Conservation (phyloP, 78 protist genomes). For the slime mould (Dictyostelium discoideum) region DNA sequence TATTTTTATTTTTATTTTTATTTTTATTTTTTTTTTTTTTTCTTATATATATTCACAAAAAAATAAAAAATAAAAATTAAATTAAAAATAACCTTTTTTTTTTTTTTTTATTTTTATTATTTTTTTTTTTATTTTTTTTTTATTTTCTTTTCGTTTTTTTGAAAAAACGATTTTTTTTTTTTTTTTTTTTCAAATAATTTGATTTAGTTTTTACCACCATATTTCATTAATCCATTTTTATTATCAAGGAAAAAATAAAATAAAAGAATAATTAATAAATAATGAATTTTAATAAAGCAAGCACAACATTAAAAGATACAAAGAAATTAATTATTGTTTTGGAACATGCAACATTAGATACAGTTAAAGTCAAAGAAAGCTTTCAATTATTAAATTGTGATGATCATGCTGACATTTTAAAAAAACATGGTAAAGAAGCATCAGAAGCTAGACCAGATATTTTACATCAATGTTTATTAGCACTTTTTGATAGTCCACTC, state of each 20-base stretch:
- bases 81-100: too few relatives aligned
- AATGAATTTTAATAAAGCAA: conserved; percentile 1
- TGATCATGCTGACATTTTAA: conserved; percentile 91
- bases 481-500: conserved; percentile 97
- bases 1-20: too few relatives aligned
- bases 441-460: conserved; percentile 98
- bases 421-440: conserved; percentile 84
- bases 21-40: too few relatives aligned
- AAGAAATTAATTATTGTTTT: conserved; percentile 83
- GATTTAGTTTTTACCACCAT: too few relatives aligned
- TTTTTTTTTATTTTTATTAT: too few relatives aligned
- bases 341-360: conserved; percentile 94
- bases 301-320: background rate
- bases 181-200: too few relatives aligned
- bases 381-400: conserved; percentile 95
- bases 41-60: too few relatives aligned
- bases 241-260: background rate
- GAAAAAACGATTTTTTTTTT: too few relatives aligned
- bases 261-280: background rate
- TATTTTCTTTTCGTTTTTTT: too few relatives aligned
- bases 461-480: conserved; percentile 96
- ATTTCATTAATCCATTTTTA: background rate
- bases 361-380: conserved; percentile 88
- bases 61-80: too few relatives aligned
- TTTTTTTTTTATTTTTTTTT: too few relatives aligned